These are phyloP conservation scores for Triticum monococcum DNA, from an alignment of 176 grass and related monocot genomes.

Conservation along the genomic window DNA sequence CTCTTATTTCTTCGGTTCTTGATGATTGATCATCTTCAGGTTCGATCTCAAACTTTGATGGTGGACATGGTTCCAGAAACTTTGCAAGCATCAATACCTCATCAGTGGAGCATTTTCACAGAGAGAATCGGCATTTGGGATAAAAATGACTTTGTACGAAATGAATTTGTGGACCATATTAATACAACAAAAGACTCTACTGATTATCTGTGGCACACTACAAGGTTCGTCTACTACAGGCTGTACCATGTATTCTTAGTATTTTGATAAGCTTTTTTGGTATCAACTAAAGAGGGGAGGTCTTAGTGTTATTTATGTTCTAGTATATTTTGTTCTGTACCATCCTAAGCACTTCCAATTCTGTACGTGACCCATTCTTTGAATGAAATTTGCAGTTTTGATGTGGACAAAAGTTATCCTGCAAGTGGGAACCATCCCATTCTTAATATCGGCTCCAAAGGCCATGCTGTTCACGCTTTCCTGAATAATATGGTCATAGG, in stretches of 20 bases:
- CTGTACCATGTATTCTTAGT: slow-evolving; percentile 22
- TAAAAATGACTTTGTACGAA: slow-evolving; percentile 50
- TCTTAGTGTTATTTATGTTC: slow-evolving; percentile 3
- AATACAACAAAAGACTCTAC: slow-evolving; percentile 96
- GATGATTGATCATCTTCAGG: slow-evolving; percentile 44
- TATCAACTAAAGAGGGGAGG: background rate
- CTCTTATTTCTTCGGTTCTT: background rate
- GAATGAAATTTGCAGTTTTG: slow-evolving; percentile 54
- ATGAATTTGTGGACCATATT: slow-evolving; percentile 90
- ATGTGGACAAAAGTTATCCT: slow-evolving; percentile 50
- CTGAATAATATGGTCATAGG: slow-evolving; percentile 79
- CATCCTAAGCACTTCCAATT: slow-evolving; percentile 14
- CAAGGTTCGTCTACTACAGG: slow-evolving; percentile 56
- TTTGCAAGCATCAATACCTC: slow-evolving; percentile 42
- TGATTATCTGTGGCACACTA: slow-evolving; percentile 96
- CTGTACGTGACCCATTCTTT: slow-evolving; percentile 22
- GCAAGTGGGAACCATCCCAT: slow-evolving; percentile 34
- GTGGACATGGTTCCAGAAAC: slow-evolving; percentile 77
- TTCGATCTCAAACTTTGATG: slow-evolving; percentile 61
- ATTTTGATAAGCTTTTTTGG: background rate
- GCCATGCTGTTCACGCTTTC: slow-evolving; percentile 87
- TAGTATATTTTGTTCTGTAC: slow-evolving; percentile 16
- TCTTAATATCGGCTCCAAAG: slow-evolving; percentile 72
- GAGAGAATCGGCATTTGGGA: slow-evolving; percentile 82
- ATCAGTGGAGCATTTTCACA: slow-evolving; percentile 61